Evolutionary conservation across 1,284 basidiomycete genomes (phyloP).

Genomic region (Chalciporus piperatoides): DNA sequence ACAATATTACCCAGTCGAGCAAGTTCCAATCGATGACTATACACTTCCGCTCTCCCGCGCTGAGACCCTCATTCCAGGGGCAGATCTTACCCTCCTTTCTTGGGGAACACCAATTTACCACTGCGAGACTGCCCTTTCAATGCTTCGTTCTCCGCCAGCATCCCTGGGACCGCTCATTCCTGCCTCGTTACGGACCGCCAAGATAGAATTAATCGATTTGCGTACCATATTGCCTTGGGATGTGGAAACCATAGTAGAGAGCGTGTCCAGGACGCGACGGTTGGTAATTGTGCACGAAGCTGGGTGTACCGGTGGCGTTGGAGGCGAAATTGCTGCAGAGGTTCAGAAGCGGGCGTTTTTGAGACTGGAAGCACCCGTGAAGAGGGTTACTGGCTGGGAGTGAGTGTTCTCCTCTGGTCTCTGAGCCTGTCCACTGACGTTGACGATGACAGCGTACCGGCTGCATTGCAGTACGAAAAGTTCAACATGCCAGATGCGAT

Average conservation of each 20-base stretch:
- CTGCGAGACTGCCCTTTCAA: slow-evolving; percentile 75
- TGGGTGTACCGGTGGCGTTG: slow-evolving; percentile 79
- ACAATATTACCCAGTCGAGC: slow-evolving; percentile 61
- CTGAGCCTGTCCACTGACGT: slow-evolving; percentile 3
- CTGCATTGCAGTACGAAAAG: slow-evolving; percentile 82
- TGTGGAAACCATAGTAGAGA: slow-evolving; percentile 73
- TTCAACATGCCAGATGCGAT: slow-evolving; percentile 88
- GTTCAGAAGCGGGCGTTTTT: slow-evolving; percentile 85
- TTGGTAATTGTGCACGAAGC: slow-evolving; percentile 92
- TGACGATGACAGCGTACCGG: slow-evolving; percentile 59
- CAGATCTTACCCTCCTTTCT: slow-evolving; percentile 83
- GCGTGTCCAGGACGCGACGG: slow-evolving; percentile 78
- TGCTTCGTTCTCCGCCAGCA: slow-evolving; percentile 65
- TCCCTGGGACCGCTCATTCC: slow-evolving; percentile 71
- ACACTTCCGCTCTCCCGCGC: slow-evolving; percentile 76
- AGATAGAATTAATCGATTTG: slow-evolving; percentile 87
- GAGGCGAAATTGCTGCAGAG: slow-evolving; percentile 83
- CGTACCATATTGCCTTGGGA: slow-evolving; percentile 92
- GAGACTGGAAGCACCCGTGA: slow-evolving; percentile 84
- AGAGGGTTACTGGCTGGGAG: slow-evolving; percentile 88
- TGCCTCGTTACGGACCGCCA: slow-evolving; percentile 60
- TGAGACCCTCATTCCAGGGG: slow-evolving; percentile 71
- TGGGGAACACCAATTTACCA: slow-evolving; percentile 94
- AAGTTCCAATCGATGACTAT: slow-evolving; percentile 88
- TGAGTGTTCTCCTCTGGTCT: slow-evolving; percentile 44